Evolutionary conservation across 1,284 basidiomycete species (phyloP), one percentile per base, ranked within the genome.

Genomic region (Vanrija humicola): DNA sequence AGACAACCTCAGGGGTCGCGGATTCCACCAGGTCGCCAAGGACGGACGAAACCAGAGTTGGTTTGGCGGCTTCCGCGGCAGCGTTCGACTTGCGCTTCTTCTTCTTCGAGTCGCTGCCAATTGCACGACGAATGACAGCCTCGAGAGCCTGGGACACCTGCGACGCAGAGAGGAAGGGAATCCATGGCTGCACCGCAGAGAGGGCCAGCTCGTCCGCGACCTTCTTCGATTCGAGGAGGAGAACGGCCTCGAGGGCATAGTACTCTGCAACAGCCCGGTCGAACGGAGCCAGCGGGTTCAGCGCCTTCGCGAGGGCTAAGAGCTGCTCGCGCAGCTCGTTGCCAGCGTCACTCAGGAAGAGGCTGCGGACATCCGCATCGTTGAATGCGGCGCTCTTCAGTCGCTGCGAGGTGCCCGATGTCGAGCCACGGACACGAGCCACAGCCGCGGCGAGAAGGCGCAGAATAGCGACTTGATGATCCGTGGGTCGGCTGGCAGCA

Each of bases 171-270:
- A 72, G 54, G 62, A 72, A 71, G 9, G 57, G 53, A 1, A 59
- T 62, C 72, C 72, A 74, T 0, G 68, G 69, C 9, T 39, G 42
- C 4, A 68, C 28, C 6, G 58, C 43, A 15, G 44, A 16, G 18
- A 72, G 52, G 18, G 43, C 59, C 59, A 70, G 51, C 19, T n/a
- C 38, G 26, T 55, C 46, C 43, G 49, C 29, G 6, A 19, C 57
- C 53, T 66, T 65, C 56, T 64, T 67, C 46, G 64, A 9, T 48
- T 43, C 39, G 54, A 34, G n/a, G 67, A 38, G 2, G 46, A 28
- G 61, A 0, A 67, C 39, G 9, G 63, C 29, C 6, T 61, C 52
- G 6, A 63, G 53, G 2, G 66, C 58, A 48, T 63, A 69, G 7
- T 46, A 49, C 50, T 63, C 66, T 5, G 65, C 66, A 0, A 72